Evolutionary conservation across 257 asterid species (phyloP).

Genomic region (Solanum paucissectum): DNA sequence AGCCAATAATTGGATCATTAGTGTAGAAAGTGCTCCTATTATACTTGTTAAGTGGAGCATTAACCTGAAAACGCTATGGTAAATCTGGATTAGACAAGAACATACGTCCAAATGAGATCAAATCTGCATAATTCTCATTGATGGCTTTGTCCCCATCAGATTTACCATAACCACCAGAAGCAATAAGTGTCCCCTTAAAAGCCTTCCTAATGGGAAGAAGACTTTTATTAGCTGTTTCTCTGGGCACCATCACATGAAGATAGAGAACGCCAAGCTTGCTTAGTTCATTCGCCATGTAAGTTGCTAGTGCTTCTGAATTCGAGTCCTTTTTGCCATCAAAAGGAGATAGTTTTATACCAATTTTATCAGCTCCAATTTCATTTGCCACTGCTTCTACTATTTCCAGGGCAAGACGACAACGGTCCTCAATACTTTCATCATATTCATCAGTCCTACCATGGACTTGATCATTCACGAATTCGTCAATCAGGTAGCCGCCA

Average conservation of each 20-base stretch:
- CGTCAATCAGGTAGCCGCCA: slow-evolving; percentile 79
- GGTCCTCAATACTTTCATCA: slow-evolving; percentile 53
- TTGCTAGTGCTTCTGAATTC: slow-evolving; percentile 52
- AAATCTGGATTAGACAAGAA: slow-evolving; percentile 76
- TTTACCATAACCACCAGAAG: slow-evolving; percentile 48
- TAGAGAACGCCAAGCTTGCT: slow-evolving; percentile 27
- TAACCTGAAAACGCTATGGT: slow-evolving; percentile 32
- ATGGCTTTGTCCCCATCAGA: slow-evolving; percentile 35
- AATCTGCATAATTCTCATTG: slow-evolving; percentile 29
- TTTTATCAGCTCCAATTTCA: slow-evolving; percentile 64
- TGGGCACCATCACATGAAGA: slow-evolving; percentile 36
- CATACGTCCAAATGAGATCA: slow-evolving; percentile 52
- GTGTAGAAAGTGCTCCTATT: slow-evolving; percentile 48
- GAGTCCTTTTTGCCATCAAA: slow-evolving; percentile 40
- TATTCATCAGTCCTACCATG: slow-evolving; percentile 35
- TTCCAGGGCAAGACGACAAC: slow-evolving; percentile 51
- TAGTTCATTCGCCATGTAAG: slow-evolving; percentile 12
- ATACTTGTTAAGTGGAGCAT: slow-evolving; percentile 45
- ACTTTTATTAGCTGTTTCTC: slow-evolving; percentile 5
- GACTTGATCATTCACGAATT: slow-evolving; percentile 74
- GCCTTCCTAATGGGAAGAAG: slow-evolving; percentile 19
- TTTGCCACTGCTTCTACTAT: slow-evolving; percentile 51
- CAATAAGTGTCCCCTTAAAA: slow-evolving; percentile 46
- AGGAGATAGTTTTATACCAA: slow-evolving; percentile 76
- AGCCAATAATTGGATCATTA: slow-evolving; percentile 60